These are phyloP conservation scores for Schizophyllum amplum DNA, from an alignment of 1,284 basidiomycete species.

Conservation along the genomic window DNA sequence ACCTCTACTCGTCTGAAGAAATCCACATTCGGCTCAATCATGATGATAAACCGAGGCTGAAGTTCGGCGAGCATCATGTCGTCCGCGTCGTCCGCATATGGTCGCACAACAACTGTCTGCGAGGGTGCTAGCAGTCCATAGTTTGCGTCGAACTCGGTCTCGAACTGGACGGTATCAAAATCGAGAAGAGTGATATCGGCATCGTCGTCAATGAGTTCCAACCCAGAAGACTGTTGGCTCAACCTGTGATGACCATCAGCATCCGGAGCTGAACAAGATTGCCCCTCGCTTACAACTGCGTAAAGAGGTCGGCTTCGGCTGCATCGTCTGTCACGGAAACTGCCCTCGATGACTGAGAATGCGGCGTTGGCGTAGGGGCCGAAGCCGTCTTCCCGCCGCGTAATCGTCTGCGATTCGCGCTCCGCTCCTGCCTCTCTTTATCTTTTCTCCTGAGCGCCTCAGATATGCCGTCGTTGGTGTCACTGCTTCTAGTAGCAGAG, in stretches of 20 bases:
- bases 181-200: constrained; percentile 18
- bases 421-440: constrained; percentile 44
- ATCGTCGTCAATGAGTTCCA: constrained; percentile 12
- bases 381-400: constrained; percentile 54
- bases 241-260: constrained; percentile 21
- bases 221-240: constrained; percentile 11
- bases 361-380: constrained; percentile 15
- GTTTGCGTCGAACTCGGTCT: constrained; percentile 61
- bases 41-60: constrained; percentile 85
- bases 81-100: constrained; percentile 90
- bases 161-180: constrained; percentile 27
- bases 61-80: constrained; percentile 86
- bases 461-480: constrained; percentile 31
- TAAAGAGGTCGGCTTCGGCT: constrained; percentile 49
- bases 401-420: constrained; percentile 48
- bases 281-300: constrained; percentile 45
- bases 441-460: constrained; percentile 76
- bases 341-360: constrained; percentile 21
- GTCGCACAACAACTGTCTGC: constrained; percentile 79
- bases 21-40: constrained; percentile 93
- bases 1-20: constrained; percentile 93
- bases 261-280: neutral
- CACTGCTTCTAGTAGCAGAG: neutral
- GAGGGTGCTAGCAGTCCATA: constrained; percentile 81
- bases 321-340: constrained; percentile 27